A percentile compares a stretch with the other conserved stretches of the same genome.
Conservation (phyloP, 768 basidiomycete species). For the Mycena galericulata region DNA sequence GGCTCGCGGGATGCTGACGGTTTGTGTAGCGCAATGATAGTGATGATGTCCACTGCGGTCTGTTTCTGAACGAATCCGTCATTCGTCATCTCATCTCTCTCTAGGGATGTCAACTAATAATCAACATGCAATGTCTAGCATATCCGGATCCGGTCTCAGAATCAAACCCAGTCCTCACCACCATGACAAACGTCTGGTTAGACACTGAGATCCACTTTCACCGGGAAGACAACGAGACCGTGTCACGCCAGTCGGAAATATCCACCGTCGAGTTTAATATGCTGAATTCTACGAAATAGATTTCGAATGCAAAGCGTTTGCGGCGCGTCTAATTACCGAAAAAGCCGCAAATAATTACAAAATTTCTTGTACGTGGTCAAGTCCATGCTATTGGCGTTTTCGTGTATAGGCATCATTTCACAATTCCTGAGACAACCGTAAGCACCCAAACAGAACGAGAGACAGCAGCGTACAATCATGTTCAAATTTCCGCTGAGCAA, state of each 20-base stretch:
- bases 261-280: slow-evolving; percentile 9
- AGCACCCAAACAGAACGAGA: not conserved
- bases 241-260: not conserved
- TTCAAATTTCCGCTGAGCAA: slow-evolving; percentile 72
- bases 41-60: slow-evolving; percentile 13
- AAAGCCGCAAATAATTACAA: slow-evolving; percentile 16
- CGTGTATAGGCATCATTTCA: slow-evolving; percentile 14
- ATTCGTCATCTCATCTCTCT: not conserved
- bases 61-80: not conserved
- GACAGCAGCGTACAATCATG: slow-evolving; percentile 56
- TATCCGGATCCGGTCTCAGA: not conserved
- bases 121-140: slow-evolving; percentile 13
- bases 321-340: slow-evolving; percentile 4
- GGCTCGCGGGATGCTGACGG: not conserved
- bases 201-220: too few species aligned
- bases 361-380: slow-evolving; percentile 11
- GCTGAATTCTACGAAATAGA: not conserved
- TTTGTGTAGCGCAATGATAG: not conserved
- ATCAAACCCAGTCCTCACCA: not conserved
- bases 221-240: too few species aligned
- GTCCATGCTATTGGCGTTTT: slow-evolving; percentile 1
- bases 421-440: slow-evolving; percentile 20
- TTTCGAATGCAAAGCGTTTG: not conserved
- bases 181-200: too few species aligned
- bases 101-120: slow-evolving; percentile 14